Percentiles rank a stretch among this genome's conserved stretches.
Conservation (phyloP, 345 rosid genomes). For the Linum trigynum region DNA sequence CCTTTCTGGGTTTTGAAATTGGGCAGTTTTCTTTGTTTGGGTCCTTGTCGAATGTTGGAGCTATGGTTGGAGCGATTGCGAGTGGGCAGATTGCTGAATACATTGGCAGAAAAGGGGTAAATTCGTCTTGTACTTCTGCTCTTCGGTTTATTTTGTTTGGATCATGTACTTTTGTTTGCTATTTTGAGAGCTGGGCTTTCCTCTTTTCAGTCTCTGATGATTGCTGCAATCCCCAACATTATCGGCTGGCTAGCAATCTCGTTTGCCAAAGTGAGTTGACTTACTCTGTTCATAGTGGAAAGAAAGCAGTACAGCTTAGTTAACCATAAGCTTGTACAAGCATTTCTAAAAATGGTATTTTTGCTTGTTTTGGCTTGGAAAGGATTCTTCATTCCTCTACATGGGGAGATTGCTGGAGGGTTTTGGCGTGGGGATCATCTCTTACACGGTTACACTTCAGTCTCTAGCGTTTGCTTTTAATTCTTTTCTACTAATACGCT, state of each 20-base stretch:
- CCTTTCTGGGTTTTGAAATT: slow-evolving; percentile 10
- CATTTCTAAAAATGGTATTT: neutral
- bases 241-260: slow-evolving; percentile 97
- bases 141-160: too few relatives aligned
- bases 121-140: neutral
- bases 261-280: slow-evolving; percentile 74
- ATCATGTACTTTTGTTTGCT: neutral
- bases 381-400: slow-evolving; percentile 96
- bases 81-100: slow-evolving; percentile 96
- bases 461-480: too few relatives aligned
- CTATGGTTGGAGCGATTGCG: slow-evolving; percentile 97
- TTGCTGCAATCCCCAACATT: slow-evolving; percentile 89
- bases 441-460: slow-evolving; percentile 58
- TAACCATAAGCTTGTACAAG: slow-evolving; percentile 5
- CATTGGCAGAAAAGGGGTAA: slow-evolving; percentile 97
- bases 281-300: neutral
- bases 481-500: neutral
- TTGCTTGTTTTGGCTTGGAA: neutral
- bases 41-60: slow-evolving; percentile 95
- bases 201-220: slow-evolving; percentile 71
- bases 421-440: slow-evolving; percentile 94
- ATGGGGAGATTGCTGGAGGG: slow-evolving; percentile 96
- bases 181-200: neutral
- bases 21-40: slow-evolving; percentile 75
- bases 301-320: slow-evolving; percentile 7